Evolutionary conservation across 2,329 filamentous ascomycete genomes (phyloP), one percentile per base, ranked within the genome.

Genomic region (Raffaelea ambrosiae): DNA sequence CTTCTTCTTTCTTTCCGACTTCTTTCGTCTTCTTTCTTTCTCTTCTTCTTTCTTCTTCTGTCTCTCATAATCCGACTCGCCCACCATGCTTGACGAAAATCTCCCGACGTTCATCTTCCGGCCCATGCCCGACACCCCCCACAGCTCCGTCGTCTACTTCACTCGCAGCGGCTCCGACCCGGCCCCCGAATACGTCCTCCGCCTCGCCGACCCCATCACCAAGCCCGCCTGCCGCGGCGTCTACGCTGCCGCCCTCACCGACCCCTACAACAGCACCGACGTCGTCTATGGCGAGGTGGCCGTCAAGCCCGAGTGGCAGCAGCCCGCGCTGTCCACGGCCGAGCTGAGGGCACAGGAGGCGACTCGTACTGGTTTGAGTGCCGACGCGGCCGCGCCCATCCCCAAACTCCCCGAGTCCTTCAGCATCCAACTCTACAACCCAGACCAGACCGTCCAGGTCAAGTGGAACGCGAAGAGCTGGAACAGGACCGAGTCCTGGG

Each of bases 401-500:
- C 85, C 90, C 10, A 73, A 87, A 31, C 77, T 88, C 23, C 90
- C 91, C 0, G 82, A 83, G 48, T 73, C 79, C 46, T 95, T 97
- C 63, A 74, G 76, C n/a, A 76, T 97, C 36, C 84, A 91, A 58
- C 81, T 98, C 3, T 97, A 96, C 72, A 93, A 95, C 62, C 93
- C 93, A 0, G 91, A 97, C 62, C 88, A 93, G 64, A 77, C 85
- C 57, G 72, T 97, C 19, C 58, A 72, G 1, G 77, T 97, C 33
- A 81, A 77, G 57, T 77, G 83, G 58, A 80, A 85, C 56, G 76
- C 83, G 38, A 84, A 86, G 31, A 82, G 83, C 51, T 95, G 89
- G 84, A 89, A 84, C 52, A 84, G 81, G 51, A 83, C 81, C 14
- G 81, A 88, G 46, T 79, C 79, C 47, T 98, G 91, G 84, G 88